phyloP scores from a whole-genome alignment of 106 monocot species.

The Dendrobium huoshanense region DNA sequence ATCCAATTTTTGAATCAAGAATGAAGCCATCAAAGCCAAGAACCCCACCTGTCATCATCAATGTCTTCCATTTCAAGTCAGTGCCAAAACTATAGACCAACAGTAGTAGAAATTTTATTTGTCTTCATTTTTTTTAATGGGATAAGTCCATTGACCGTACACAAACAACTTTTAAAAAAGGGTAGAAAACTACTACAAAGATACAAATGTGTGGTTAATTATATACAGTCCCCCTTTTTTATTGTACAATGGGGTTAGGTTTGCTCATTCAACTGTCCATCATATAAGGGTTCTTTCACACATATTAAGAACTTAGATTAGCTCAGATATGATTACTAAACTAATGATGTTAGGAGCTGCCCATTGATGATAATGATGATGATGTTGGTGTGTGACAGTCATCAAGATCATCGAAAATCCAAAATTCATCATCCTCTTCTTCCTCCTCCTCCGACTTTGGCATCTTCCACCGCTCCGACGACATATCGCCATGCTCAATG shows the following conservation, averaged over 20 bases:
- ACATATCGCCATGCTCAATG: constrained; percentile 15
- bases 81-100: not conserved
- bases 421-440: constrained; percentile 27
- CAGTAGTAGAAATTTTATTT: not conserved
- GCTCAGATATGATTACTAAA: not conserved
- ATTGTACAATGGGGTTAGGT: constrained; percentile 6
- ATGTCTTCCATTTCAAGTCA: not conserved
- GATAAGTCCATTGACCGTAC: not conserved
- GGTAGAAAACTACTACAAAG: not conserved
- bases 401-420: constrained; percentile 34
- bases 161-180: not conserved
- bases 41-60: not conserved
- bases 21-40: not conserved
- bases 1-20: not conserved
- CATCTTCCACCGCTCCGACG: constrained; percentile 22
- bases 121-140: not conserved
- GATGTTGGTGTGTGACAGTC: constrained; percentile 21
- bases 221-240: not conserved
- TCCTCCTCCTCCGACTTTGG: constrained; percentile 18
- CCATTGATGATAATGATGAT: constrained; percentile 13
- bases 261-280: not conserved
- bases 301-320: constrained; percentile 6
- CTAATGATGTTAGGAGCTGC: not conserved
- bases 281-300: not conserved
- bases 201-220: constrained; percentile 5